These are phyloP conservation scores for Adansonia grandidieri DNA, from an alignment of 441 rosid species.

Conservation along the genomic window DNA sequence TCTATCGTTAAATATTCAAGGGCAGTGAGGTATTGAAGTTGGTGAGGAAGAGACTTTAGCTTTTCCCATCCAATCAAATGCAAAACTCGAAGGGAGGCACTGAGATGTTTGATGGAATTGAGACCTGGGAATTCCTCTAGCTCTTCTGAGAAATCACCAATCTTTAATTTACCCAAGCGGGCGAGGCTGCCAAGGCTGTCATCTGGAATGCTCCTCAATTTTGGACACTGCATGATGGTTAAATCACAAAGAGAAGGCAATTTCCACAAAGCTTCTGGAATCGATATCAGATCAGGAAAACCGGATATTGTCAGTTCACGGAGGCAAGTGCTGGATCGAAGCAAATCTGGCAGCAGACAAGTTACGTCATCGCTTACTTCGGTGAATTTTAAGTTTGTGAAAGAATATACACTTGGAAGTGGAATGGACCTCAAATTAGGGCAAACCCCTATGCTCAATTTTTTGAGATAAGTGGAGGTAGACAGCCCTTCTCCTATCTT, in stretches of 20 bases:
- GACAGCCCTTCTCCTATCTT: no score
- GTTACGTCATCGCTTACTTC: no score
- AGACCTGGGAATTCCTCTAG: constrained; percentile 28
- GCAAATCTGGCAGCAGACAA: no score
- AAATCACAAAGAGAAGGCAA: no score
- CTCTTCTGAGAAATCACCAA: constrained; percentile 29
- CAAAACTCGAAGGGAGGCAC: not conserved
- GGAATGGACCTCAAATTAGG: no score
- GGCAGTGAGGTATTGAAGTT: constrained; percentile 12
- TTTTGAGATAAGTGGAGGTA: no score
- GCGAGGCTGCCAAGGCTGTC: constrained; percentile 12
- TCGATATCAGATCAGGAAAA: not conserved
- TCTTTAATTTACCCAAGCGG: constrained; percentile 7
- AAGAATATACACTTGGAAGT: no score
- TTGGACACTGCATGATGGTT: not conserved
- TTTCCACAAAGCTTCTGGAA: not conserved
- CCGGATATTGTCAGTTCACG: not conserved
- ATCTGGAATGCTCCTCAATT: not conserved
- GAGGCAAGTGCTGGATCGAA: no score
- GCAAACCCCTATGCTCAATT: no score
- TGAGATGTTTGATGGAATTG: not conserved
- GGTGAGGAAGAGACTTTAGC: constrained; percentile 20
- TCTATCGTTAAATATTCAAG: not conserved
- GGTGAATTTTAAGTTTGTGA: no score
- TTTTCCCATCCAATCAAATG: constrained; percentile 19